Evolutionary conservation across 345 rosid species (phyloP).

Genomic region (Syzygium aqueum): DNA sequence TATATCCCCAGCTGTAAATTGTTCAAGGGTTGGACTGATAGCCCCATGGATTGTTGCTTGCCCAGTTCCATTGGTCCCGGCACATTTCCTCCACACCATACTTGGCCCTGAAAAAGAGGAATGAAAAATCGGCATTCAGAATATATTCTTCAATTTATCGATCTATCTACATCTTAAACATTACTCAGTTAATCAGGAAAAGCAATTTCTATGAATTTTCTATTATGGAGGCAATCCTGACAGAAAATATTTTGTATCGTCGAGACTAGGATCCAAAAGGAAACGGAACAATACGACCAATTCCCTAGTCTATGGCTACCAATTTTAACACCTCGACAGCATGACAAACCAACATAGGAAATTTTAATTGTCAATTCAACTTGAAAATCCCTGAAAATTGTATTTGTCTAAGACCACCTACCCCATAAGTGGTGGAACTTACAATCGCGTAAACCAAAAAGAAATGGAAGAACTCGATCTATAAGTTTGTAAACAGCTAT

Average conservation of each 20-base stretch:
- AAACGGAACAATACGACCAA: neutral
- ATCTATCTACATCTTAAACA: neutral
- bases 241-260: neutral
- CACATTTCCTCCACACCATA: conserved; percentile 91
- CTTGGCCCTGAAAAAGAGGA: conserved; percentile 52
- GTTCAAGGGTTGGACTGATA: conserved; percentile 49
- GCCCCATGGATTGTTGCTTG: conserved; percentile 77
- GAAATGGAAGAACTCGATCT: neutral
- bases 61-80: conserved; percentile 98
- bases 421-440: neutral
- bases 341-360: neutral
- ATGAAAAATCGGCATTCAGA: neutral
- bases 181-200: neutral
- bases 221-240: neutral
- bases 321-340: neutral
- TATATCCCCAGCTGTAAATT: neutral
- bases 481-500: neutral
- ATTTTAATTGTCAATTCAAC: neutral
- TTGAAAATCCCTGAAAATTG: neutral
- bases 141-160: neutral
- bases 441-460: neutral
- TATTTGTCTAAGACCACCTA: neutral
- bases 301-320: neutral
- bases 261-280: neutral
- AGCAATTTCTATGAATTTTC: neutral